Evolutionary conservation across 768 basidiomycete genomes (phyloP).

Genomic region (Boletus rubescentipes): DNA sequence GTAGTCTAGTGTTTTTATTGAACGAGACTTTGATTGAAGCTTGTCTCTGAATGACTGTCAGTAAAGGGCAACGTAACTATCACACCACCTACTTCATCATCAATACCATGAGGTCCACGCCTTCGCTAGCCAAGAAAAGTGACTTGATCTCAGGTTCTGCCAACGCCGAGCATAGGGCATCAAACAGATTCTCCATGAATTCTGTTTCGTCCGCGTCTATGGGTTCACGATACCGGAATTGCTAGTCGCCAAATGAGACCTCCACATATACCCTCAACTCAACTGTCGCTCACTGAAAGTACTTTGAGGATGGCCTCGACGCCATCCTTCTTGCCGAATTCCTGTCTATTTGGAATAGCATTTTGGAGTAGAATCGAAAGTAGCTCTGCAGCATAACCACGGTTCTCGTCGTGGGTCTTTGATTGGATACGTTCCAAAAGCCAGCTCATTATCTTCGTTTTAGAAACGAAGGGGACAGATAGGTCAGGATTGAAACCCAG

Average conservation of each 20-base stretch:
- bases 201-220: slow-evolving; percentile 87
- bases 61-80: not conserved
- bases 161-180: slow-evolving; percentile 83
- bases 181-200: slow-evolving; percentile 98
- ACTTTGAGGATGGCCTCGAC: slow-evolving; percentile 75
- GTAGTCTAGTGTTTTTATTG: slow-evolving; percentile 90
- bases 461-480: slow-evolving; percentile 64
- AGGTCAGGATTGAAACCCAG: slow-evolving; percentile 82
- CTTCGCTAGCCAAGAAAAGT: slow-evolving; percentile 86
- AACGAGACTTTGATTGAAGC: slow-evolving; percentile 70
- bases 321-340: slow-evolving; percentile 71
- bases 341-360: slow-evolving; percentile 63
- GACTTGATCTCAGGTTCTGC: slow-evolving; percentile 76
- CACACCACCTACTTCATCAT: slow-evolving; percentile 83
- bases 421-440: slow-evolving; percentile 71
- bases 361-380: slow-evolving; percentile 88
- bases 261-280: not conserved
- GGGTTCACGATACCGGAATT: slow-evolving; percentile 86
- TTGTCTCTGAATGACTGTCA: slow-evolving; percentile 60
- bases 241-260: slow-evolving; percentile 43
- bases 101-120: slow-evolving; percentile 95
- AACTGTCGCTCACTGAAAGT: slow-evolving; percentile 64
- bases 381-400: slow-evolving; percentile 90
- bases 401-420: slow-evolving; percentile 83
- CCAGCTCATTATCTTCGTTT: slow-evolving; percentile 79